These are phyloP conservation scores for Stephanodiscus triporus DNA, from an alignment of 108 stramenopile genomes.

Conservation along the genomic window DNA sequence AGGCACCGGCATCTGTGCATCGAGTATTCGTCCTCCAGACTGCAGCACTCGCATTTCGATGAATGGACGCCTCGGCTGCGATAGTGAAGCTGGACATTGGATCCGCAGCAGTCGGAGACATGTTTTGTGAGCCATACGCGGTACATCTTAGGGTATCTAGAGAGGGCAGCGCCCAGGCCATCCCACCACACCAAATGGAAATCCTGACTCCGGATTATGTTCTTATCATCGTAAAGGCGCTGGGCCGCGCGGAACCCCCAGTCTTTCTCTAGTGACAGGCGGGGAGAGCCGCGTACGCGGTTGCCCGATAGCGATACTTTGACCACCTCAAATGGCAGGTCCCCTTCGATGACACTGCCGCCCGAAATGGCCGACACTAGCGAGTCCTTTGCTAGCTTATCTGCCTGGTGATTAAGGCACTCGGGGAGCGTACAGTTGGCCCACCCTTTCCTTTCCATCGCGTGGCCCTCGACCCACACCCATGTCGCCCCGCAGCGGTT, in stretches of 20 bases:
- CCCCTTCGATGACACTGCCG: background rate
- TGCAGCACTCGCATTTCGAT: background rate
- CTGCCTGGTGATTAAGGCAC: background rate
- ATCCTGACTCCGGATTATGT: background rate
- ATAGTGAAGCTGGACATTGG: background rate
- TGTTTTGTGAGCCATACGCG: background rate
- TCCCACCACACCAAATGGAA: background rate
- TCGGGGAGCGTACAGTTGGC: background rate
- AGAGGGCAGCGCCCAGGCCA: background rate
- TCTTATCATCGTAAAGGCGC: background rate
- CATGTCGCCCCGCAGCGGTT: background rate
- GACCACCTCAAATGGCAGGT: background rate
- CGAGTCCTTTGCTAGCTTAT: background rate
- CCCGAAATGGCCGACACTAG: background rate
- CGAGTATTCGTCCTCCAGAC: background rate
- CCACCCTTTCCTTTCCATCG: background rate
- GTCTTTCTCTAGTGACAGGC: background rate
- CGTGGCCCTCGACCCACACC: background rate
- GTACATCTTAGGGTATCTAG: background rate
- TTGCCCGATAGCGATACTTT: background rate
- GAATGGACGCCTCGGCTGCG: background rate
- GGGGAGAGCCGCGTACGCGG: background rate
- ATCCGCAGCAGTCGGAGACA: background rate
- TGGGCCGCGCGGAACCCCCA: background rate
- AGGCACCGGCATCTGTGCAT: background rate